Evolutionary conservation across 495 filamentous ascomycete genomes (phyloP), one percentile per base, ranked within the genome.

Genomic region (Pyronema domesticum): DNA sequence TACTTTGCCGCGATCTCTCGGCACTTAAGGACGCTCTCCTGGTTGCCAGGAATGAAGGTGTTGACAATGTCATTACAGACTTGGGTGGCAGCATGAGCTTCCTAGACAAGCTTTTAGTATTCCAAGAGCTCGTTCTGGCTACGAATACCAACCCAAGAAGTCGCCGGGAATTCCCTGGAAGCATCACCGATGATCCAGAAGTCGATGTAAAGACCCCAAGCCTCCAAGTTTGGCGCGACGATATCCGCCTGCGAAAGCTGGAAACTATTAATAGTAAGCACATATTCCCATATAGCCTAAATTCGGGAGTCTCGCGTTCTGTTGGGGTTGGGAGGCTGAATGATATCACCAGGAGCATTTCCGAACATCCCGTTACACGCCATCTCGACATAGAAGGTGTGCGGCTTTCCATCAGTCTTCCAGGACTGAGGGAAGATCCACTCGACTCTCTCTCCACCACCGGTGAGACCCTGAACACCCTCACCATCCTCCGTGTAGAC

Each of bases 291-390:
- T 3, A 47, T 17, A n/a, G 19, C 19, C 19, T 47, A 51, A 35
- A 10, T 43, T 6, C 23, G 48, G 37, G 17, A 19, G 15, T 9
- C 55, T 45, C 30, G 65, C 63, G 80, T 83, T 61, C 74, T 82
- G 68, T 95, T 78, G 14, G 86, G 85, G 46, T 80, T 73, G 1
- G 91, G 91, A 7, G 91, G 89, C 64, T 94, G 86, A 54, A 94
- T 95, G 6, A 72, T 78, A 65, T 94, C 89, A 37, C 62, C 83
- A 1, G 80, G 72, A 0, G 86, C 82, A 69, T 94, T 95, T 50
- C 91, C 91, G 69, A 96, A 95, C 89, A 98, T 98, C 60, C 80
- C 79, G 69, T 98, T 98, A 68, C 91, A 96, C 11, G 91, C 91
- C 85, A 98, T 94, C 70, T 98, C 91, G 57, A 98, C 80, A 67